Base-by-base conservation (phyloP, 192 early-diverging fungal species). In the Coemansia sp. region DNA sequence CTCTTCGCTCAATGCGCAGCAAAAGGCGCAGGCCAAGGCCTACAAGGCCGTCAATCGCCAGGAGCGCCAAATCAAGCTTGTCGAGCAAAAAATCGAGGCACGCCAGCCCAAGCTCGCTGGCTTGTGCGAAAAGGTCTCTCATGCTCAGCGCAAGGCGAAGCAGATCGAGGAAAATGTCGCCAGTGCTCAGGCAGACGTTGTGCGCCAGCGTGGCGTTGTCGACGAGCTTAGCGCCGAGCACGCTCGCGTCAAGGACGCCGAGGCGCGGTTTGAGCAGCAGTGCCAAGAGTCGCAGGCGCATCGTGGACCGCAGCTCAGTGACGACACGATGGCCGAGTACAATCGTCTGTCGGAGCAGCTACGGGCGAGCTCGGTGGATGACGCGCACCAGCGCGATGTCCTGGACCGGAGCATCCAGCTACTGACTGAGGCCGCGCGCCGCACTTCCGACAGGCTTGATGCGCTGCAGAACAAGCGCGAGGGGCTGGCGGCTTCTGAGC, bases 31-130 rank as follows among this genome's bases (percentile, higher is more conserved):
- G 41, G 95, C 94, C 14, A 71, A 86, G 38, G 78, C 87, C 6
- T 91, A 89, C 76, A 88, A 90, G 70, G 88, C 94, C 4, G 77
- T 89, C 12, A 76, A 88, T 67, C 85, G 89, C 46, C 73, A 83
- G 58, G 95, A 98, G 71, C 86, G 89, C 53, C 83, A 88, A 15
- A 87, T 96, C 35, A 87, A 88, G 60, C 88, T 89, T 12, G 82
- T 87, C 1, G 89, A 89, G 62, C 89, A 88, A 41, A 90, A 91
- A 39, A 80, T 95, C 20, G 90, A 92, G 49, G 85, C 89, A 3
- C 77, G 87, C 58, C 68, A 74, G 64, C 75, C 84, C 19, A 60
- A 20, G 29, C 57, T 77, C 10, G 72, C 57, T 2, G 64, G 73
- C 29, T 67, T 94, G 29, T 88, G 90, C 43, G 94, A 96, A 65